phyloP scores from a whole-genome alignment of 1,139 yeast genomes.

The Suhomyces kunorum region DNA sequence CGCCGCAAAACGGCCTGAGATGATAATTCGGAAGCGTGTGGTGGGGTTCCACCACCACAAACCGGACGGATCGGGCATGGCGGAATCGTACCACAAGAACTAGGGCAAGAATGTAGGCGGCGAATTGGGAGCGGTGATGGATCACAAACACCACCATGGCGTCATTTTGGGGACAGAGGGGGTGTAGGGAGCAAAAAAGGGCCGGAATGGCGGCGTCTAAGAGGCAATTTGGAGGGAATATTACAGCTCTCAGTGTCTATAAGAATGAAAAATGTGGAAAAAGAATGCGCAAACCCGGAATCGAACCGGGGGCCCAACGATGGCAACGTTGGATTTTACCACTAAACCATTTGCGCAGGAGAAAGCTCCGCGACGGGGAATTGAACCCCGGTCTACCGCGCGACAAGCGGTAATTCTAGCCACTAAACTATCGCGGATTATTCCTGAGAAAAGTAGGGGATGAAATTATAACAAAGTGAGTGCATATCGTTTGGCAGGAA shows the following conservation, averaged over 20 bases:
- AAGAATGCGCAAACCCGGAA: constrained; percentile 18
- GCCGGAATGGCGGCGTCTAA: too few species aligned
- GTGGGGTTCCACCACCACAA: constrained; percentile 16
- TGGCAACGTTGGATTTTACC: constrained; percentile 21
- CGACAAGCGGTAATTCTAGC: constrained; percentile 53
- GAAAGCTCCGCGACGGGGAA: constrained; percentile 64
- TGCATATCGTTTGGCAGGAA: too few species aligned
- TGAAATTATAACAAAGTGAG: too few species aligned
- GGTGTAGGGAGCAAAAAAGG: too few species aligned
- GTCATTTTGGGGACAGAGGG: not conserved
- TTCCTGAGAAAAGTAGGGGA: constrained; percentile 7
- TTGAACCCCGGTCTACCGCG: constrained; percentile 72
- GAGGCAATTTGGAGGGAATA: not conserved
- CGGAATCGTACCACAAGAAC: constrained; percentile 14
- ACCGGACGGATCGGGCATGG: constrained; percentile 11
- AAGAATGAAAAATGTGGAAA: constrained; percentile 1
- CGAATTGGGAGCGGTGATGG: constrained; percentile 15
- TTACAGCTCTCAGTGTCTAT: not conserved
- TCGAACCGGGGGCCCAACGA: constrained; percentile 21
- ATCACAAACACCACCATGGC: constrained; percentile 15
- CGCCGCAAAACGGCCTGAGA: constrained; percentile 30
- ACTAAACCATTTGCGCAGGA: constrained; percentile 21
- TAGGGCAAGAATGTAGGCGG: constrained; percentile 21
- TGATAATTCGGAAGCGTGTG: constrained; percentile 9
- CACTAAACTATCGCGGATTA: constrained; percentile 49